These are phyloP conservation scores for Monsonia emarginata DNA, from an alignment of 441 rosid genomes.

Conservation along the genomic window DNA sequence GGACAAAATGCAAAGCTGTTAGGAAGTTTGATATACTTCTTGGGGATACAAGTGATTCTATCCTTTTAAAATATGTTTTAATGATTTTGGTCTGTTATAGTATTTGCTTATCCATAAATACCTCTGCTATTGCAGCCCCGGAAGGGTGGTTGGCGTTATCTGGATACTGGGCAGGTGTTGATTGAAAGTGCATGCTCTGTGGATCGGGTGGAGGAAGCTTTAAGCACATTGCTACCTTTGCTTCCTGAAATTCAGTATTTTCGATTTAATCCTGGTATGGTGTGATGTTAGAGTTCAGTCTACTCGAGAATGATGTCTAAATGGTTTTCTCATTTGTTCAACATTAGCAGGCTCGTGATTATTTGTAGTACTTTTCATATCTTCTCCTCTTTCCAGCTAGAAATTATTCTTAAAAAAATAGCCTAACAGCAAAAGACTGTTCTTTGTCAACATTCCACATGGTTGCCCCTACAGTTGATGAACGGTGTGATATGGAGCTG, in stretches of 20 bases:
- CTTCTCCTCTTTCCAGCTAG: neutral
- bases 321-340: conserved; percentile 7
- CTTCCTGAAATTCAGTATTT: conserved; percentile 84
- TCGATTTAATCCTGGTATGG: conserved; percentile 84
- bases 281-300: conserved; percentile 6
- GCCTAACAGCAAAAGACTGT: conserved; percentile 3
- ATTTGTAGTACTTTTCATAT: conserved; percentile 3
- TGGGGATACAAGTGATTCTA: neutral
- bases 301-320: neutral
- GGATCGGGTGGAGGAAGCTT: conserved; percentile 90
- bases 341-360: neutral
- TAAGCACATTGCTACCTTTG: conserved; percentile 85
- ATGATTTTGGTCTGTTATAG: neutral
- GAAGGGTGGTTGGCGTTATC: conserved; percentile 97
- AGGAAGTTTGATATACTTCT: neutral
- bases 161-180: conserved; percentile 93
- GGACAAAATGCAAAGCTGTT: neutral
- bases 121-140: conserved; percentile 43
- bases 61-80: neutral
- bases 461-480: conserved; percentile 56
- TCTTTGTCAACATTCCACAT: conserved; percentile 17
- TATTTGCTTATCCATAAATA: conserved; percentile 10
- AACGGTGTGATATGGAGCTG: conserved; percentile 92
- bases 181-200: conserved; percentile 98
- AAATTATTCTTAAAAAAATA: neutral